Base-by-base conservation (phyloP, 176 grass and related monocot genomes). In the Musa schizocarpa region DNA sequence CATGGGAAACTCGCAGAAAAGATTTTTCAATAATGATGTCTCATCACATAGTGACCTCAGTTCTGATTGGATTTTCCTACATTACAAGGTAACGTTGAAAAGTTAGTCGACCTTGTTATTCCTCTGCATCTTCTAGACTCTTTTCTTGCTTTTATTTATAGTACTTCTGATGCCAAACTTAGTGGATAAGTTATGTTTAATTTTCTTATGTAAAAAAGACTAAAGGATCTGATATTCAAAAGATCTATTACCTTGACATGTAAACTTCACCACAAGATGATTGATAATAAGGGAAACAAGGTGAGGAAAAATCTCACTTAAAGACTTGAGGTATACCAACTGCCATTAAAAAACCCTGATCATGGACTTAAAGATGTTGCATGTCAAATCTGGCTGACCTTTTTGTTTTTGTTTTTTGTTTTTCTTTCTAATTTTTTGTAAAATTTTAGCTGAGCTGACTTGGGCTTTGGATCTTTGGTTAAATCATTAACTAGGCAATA, bases 11-110 rank as follows among this genome's bases (percentile, higher is more conserved):
- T 48, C 96, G 96, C 79, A 90, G 96, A 80, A 99, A 99, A 85
- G 96, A 99, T 82, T 99, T 99, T 73, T 53, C 88, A 78, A 89
- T 99, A 53, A 99, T 91, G 96, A 99, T 99, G 96, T 94, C 91
- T 85, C 96, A 99, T 87, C 96, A 99, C 88, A 75, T 99, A 63
- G 71, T 99, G 81, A 99, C 96, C 74, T 91, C 96, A 74, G 68
- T 83, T 85, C 79, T 99, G 79, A 99, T 99, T 1, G 92, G 90
- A 79, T 83, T 89, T 76, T 87, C 96, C 68, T 95, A 89, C 80
- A 50, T 99, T 55, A 95, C 86, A 3, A 86, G 95, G 95, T 98
- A 90, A 19, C 71, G 73, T 50, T 69, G n/a, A 10, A 62, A 66
- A n/a, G 54, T 74, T 66, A 49, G 53, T 83, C 65, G 20, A 76